Percentiles rank a stretch among this genome's conserved stretches.
Evolutionary conservation across 257 asterid species (phyloP).

Genomic region (Coffea canephora): DNA sequence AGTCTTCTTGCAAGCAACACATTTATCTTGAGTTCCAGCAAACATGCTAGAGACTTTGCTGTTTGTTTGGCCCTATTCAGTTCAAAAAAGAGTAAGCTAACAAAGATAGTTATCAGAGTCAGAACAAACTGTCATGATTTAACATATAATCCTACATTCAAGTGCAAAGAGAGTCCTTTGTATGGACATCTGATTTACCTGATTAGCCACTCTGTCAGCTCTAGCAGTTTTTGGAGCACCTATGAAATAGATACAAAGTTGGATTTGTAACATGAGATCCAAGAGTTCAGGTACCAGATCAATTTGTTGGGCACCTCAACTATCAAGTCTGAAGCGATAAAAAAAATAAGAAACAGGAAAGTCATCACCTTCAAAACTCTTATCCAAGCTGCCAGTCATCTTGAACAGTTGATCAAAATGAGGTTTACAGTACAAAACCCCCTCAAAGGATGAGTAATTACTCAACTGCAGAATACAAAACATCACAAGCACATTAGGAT

Average conservation of each 20-base stretch:
- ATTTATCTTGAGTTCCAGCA: conserved; percentile 78
- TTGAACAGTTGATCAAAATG: conserved; percentile 79
- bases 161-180: not conserved
- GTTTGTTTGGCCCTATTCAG: conserved; percentile 29
- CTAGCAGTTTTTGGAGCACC: conserved; percentile 61
- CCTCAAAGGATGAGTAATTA: conserved; percentile 69
- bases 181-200: conserved; percentile 25
- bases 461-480: conserved; percentile 54
- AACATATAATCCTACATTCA: not conserved
- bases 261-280: conserved; percentile 9
- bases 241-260: conserved; percentile 12
- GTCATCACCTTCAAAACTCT: conserved; percentile 69
- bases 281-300: not conserved
- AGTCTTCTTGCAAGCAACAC: conserved; percentile 66
- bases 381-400: conserved; percentile 87
- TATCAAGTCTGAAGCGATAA: not conserved
- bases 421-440: conserved; percentile 72
- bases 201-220: conserved; percentile 50
- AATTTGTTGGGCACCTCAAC: not conserved
- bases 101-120: not conserved
- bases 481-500: not conserved
- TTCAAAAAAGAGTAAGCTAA: not conserved
- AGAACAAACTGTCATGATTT: not conserved
- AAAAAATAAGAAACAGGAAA: not conserved
- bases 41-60: conserved; percentile 61